Percentiles rank a stretch among this genome's conserved stretches.
These are phyloP conservation scores for Pichia kudriavzevii DNA, from an alignment of 1,139 yeast species.

Conservation along the genomic window DNA sequence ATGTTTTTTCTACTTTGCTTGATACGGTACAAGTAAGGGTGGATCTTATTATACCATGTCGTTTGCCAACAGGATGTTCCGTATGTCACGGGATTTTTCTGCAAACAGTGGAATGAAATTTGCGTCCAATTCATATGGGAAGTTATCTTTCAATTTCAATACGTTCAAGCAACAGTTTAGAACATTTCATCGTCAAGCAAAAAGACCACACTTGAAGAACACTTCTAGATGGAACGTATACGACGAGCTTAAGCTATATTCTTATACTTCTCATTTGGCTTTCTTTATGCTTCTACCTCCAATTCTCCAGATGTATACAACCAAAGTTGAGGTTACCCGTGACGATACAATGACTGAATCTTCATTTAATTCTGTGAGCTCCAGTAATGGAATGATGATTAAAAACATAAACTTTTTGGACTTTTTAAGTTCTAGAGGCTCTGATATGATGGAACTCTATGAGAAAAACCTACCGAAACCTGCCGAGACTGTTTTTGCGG, in stretches of 20 bases:
- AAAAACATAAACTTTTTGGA: conserved; percentile 9
- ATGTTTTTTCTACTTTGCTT: too few relatives aligned
- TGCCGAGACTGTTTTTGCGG: too few relatives aligned
- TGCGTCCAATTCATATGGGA: too few relatives aligned
- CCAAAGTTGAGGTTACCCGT: conserved; percentile 23
- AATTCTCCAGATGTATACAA: conserved; percentile 21
- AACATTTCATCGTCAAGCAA: conserved; percentile 4
- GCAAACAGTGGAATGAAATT: neutral
- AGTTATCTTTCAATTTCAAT: too few relatives aligned
- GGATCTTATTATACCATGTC: conserved; percentile 2
- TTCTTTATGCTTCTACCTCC: conserved; percentile 26
- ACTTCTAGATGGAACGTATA: conserved; percentile 20
- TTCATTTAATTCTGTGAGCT: conserved; percentile 5
- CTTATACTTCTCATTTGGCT: conserved; percentile 26
- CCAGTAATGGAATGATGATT: conserved; percentile 3
- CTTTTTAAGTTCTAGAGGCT: conserved; percentile 2
- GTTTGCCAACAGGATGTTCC: conserved; percentile 2
- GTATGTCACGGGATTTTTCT: neutral
- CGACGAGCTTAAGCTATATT: conserved; percentile 23
- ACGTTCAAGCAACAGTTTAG: conserved; percentile 2
- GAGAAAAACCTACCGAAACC: too few relatives aligned
- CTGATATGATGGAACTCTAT: conserved; percentile 6
- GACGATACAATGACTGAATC: conserved; percentile 22
- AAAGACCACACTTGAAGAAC: conserved; percentile 5
- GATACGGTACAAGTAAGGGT: neutral